Percentiles rank a stretch among this genome's conserved stretches.
Evolutionary conservation across 164 flowering plant species (phyloP).

Genomic region (Dillenia turbinata): DNA sequence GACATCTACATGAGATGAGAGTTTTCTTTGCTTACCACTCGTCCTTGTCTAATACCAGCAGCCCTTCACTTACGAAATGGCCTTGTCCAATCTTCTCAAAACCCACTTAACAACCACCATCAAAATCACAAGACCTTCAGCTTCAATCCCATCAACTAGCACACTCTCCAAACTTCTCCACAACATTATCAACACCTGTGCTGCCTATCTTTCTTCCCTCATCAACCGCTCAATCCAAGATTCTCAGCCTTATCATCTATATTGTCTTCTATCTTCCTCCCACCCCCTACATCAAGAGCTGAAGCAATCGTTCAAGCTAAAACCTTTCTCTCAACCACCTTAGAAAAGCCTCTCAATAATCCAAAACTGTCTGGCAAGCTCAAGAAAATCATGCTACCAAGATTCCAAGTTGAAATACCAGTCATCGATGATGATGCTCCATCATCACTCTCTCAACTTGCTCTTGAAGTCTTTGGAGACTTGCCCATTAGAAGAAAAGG

Average conservation of each 20-base stretch:
- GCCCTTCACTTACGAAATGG: conserved; percentile 78
- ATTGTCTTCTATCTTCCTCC: conserved; percentile 31
- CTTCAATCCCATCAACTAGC: conserved; percentile 16
- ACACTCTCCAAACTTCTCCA: conserved; percentile 17
- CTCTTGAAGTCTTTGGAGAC: conserved; percentile 47
- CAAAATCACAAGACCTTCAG: conserved; percentile 18
- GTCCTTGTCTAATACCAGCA: conserved; percentile 12
- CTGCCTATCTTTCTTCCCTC: conserved; percentile 11
- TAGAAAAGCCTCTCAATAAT: conserved; percentile 72
- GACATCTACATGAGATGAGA: too few relatives aligned
- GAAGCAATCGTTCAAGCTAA: conserved; percentile 87
- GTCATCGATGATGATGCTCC: conserved; percentile 70
- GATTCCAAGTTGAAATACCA: conserved; percentile 76
- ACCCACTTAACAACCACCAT: conserved; percentile 22
- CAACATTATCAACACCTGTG: conserved; percentile 5
- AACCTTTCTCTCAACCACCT: conserved; percentile 56
- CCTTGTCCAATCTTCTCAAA: conserved; percentile 41
- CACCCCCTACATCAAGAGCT: conserved; percentile 72
- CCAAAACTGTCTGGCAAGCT: conserved; percentile 62
- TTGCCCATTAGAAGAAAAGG: conserved; percentile 57
- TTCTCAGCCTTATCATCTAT: conserved; percentile 8
- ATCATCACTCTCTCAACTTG: conserved; percentile 48
- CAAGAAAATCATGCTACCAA: conserved; percentile 69
- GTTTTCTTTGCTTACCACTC: too few relatives aligned
- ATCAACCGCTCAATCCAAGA: conserved; percentile 9